Base-by-base conservation (phyloP, 163 green algal genomes). In the Chloroidium sp. region DNA sequence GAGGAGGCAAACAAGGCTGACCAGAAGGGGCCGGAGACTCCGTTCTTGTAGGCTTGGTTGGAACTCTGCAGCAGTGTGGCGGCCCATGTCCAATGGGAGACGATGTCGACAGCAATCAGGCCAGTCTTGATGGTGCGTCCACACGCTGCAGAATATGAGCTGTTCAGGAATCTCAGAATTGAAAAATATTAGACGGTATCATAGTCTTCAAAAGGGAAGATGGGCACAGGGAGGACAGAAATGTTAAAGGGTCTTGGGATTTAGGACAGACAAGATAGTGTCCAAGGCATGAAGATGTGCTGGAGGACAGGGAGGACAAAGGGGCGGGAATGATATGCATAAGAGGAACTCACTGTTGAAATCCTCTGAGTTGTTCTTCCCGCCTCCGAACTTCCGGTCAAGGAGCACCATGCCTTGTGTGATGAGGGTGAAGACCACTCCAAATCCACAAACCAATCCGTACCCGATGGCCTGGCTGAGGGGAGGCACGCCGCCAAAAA, bases 21-120 rank as follows among this genome's bases (percentile, higher is more conserved):
- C 84, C 94, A 98, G 86, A 98, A 98, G 2, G 94, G 94, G 0
- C 94, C 92, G 13, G 85, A 90, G 3, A 97, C 86, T 10, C 93
- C 85, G 67, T 90, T 84, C 81, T 92, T 76, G 78, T 85, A 92
- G 62, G 86, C 85, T 4, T 97, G 92, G 80, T 98, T 98, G 57
- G 92, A 94, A 62, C 87, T 94, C 82, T 98, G 95, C 67, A 97
- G 86, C 61, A 97, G 84, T 1, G 93, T 97, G 61, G 82, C 82
- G 14, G 82, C 82, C 80, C 80, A 83, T 4, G 80, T 83, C 69
- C 76, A 79, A 58, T 85, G 85, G 74, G 82, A 92, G 1, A 97
- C 91, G 61, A 97, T 74, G 80, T 78, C 82, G 0, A 84, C 80
- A 64, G 93, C 94, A 8, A 94, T 97, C 2, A 97, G 88, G 1